Evolutionary conservation across 2,329 filamentous ascomycete species (phyloP).

Genomic region (Orbilia ellipsospora): DNA sequence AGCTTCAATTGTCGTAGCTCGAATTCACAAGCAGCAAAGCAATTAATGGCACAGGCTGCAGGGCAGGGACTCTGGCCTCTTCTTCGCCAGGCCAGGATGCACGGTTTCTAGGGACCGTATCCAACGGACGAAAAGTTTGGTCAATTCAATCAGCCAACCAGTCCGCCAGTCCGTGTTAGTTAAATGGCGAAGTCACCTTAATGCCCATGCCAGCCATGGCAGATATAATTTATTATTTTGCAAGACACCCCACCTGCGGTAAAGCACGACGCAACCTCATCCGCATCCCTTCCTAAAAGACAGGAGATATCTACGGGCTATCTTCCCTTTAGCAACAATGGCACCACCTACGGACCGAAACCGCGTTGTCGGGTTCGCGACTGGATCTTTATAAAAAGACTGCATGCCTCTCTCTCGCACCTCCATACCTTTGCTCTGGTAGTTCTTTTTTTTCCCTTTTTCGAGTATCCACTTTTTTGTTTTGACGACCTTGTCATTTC

Average conservation of each 20-base stretch:
- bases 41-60: slow-evolving; percentile 45
- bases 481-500: slow-evolving; percentile 8
- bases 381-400: slow-evolving; percentile 55
- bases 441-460: slow-evolving; percentile 20
- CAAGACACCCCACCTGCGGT: slow-evolving; percentile 54
- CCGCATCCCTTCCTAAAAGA: slow-evolving; percentile 53
- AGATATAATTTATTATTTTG: slow-evolving; percentile 56
- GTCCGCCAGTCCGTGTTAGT: slow-evolving; percentile 48
- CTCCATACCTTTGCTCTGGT: slow-evolving; percentile 22
- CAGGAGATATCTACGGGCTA: slow-evolving; percentile 55
- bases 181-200: slow-evolving; percentile 54
- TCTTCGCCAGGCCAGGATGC: slow-evolving; percentile 35
- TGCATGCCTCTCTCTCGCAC: slow-evolving; percentile 46
- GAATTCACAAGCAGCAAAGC: slow-evolving; percentile 25
- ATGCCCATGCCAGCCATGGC: slow-evolving; percentile 41
- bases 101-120: slow-evolving; percentile 46
- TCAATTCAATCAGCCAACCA: slow-evolving; percentile 38
- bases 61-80: slow-evolving; percentile 38
- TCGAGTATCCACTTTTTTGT: slow-evolving; percentile 39
- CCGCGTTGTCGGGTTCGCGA: slow-evolving; percentile 54
- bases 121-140: slow-evolving; percentile 42
- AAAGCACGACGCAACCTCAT: slow-evolving; percentile 55
- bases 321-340: slow-evolving; percentile 55
- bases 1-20: slow-evolving; percentile 54
- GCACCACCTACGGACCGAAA: slow-evolving; percentile 55